A percentile compares a stretch with the other conserved stretches of the same genome.
phyloP scores from a whole-genome alignment of 2,329 filamentous ascomycete species.

The Colletotrichum acutatum region DNA sequence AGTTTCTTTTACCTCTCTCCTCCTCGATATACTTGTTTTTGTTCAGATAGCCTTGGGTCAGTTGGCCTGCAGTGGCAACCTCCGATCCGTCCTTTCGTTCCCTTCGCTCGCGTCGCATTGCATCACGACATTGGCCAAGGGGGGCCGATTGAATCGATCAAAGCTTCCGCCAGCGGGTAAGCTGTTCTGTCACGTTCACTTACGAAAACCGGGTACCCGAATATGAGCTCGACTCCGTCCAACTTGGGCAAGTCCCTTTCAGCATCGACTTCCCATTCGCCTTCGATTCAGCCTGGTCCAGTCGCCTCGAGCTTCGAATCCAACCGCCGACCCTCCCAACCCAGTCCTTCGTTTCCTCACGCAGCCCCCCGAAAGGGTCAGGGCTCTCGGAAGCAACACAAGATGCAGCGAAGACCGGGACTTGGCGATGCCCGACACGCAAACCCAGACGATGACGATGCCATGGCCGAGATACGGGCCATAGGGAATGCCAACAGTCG shows the following conservation, averaged over 20 bases:
- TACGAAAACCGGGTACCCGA: constrained; percentile 28
- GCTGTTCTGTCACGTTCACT: background rate
- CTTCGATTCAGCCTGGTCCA: constrained; percentile 53
- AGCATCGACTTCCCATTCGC: constrained; percentile 52
- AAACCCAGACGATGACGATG: constrained; percentile 80
- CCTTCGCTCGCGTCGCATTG: background rate
- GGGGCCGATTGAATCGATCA: background rate
- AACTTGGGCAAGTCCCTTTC: constrained; percentile 64
- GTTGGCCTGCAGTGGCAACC: background rate
- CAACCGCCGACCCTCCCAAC: constrained; percentile 57
- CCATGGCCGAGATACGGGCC: constrained; percentile 80
- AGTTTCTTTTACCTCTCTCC: background rate
- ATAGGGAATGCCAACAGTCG: constrained; percentile 71
- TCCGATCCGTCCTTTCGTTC: background rate
- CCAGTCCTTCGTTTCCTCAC: constrained; percentile 45
- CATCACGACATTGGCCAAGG: constrained; percentile 21
- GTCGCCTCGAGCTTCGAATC: constrained; percentile 61
- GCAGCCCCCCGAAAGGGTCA: constrained; percentile 79
- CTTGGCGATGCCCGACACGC: constrained; percentile 44
- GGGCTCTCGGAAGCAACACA: constrained; percentile 82
- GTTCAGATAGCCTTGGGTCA: background rate
- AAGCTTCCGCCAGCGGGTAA: constrained; percentile 12
- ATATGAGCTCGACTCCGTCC: constrained; percentile 45
- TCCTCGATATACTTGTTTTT: background rate
- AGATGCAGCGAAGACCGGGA: constrained; percentile 79